phyloP scores from a whole-genome alignment of 2,329 filamentous ascomycete genomes.

The Venturia effusa region DNA sequence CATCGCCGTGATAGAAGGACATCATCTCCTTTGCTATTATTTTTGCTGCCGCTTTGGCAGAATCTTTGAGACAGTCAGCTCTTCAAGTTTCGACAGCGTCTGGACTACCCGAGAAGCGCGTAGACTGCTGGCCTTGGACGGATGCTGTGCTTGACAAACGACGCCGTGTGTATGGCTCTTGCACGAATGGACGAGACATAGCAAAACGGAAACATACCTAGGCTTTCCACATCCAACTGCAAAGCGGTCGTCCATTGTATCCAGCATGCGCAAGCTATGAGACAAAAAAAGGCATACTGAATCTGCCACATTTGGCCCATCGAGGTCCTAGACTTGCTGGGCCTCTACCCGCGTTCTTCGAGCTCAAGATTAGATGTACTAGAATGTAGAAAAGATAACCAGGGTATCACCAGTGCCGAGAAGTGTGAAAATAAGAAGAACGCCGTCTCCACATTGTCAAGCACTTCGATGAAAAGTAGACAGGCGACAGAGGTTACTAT shows the following conservation, averaged over 20 bases:
- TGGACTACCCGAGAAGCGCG: too few species aligned
- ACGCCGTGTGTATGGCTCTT: background rate
- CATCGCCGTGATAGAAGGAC: conserved; percentile 10
- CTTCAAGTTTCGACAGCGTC: background rate
- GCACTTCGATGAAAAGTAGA: background rate
- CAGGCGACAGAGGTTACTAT: background rate
- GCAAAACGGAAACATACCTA: background rate
- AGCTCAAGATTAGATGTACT: background rate
- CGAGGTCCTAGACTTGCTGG: background rate
- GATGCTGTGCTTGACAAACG: background rate
- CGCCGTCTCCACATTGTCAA: background rate
- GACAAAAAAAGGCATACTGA: conserved; percentile 3
- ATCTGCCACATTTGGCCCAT: conserved; percentile 5
- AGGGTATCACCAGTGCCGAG: conserved; percentile 1
- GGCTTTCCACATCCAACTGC: background rate
- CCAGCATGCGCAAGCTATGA: background rate
- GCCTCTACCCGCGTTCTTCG: background rate
- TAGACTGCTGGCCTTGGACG: background rate
- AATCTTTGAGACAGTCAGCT: conserved; percentile 3
- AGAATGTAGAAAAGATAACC: background rate
- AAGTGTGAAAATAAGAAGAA: background rate
- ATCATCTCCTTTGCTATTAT: conserved; percentile 7
- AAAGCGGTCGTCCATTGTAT: background rate
- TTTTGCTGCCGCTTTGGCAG: conserved; percentile 10
- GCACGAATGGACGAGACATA: background rate